phyloP scores from a whole-genome alignment of 1,284 basidiomycete genomes.

The Anthracocystis panici-leucophaei region DNA sequence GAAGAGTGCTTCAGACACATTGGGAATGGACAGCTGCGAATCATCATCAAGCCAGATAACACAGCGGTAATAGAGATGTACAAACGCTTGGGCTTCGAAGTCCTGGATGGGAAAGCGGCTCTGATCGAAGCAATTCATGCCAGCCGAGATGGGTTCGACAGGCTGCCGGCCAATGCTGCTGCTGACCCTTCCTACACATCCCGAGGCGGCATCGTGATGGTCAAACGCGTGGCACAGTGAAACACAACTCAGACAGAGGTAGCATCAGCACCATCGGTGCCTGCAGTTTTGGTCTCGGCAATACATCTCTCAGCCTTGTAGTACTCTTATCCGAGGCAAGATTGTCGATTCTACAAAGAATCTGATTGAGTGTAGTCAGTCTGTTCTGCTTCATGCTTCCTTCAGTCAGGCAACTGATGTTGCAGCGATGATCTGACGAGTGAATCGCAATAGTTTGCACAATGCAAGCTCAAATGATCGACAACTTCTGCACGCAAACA shows the following conservation, averaged over 20 bases:
- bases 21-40: slow-evolving; percentile 16
- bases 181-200: slow-evolving; percentile 8
- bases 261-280: neutral
- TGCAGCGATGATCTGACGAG: too few relatives aligned
- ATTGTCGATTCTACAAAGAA: too few relatives aligned
- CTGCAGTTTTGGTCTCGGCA: neutral
- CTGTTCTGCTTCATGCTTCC: too few relatives aligned
- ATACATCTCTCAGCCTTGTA: neutral
- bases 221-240: slow-evolving; percentile 6
- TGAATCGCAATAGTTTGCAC: too few relatives aligned
- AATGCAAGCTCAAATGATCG: too few relatives aligned
- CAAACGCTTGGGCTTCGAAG: slow-evolving; percentile 23
- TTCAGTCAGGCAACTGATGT: too few relatives aligned
- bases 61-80: slow-evolving; percentile 22
- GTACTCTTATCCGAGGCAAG: too few relatives aligned
- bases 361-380: too few relatives aligned
- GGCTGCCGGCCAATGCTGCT: slow-evolving; percentile 2
- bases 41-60: slow-evolving; percentile 34
- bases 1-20: slow-evolving; percentile 15
- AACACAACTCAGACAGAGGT: neutral
- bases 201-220: slow-evolving; percentile 17
- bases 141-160: slow-evolving; percentile 13
- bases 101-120: slow-evolving; percentile 1
- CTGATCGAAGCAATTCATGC: slow-evolving; percentile 24
- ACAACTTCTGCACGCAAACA: too few relatives aligned